Percentiles rank a stretch among this genome's conserved stretches.
phyloP scores from a whole-genome alignment of 208 protist species.

The Trypanosoma brucei region DNA sequence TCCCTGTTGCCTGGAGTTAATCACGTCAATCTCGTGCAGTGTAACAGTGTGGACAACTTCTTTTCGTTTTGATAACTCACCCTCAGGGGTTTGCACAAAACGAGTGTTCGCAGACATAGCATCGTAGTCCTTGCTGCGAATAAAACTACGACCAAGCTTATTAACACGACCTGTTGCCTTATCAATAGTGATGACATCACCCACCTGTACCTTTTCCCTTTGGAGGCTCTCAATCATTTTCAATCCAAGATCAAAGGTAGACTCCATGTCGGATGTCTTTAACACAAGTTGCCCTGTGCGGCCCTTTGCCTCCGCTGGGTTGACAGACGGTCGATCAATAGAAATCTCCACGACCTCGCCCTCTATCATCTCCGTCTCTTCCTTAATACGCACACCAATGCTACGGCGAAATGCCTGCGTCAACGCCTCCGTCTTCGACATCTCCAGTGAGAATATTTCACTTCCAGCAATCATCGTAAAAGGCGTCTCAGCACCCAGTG shows the following conservation, averaged over 20 bases:
- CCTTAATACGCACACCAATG: slow-evolving; percentile 99
- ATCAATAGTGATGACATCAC: slow-evolving; percentile 99
- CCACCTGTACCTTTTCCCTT: slow-evolving; percentile 98
- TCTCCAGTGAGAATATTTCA: slow-evolving; percentile 99
- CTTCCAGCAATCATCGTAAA: slow-evolving; percentile 99
- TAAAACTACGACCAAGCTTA: slow-evolving; percentile 97
- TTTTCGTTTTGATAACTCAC: slow-evolving; percentile 99
- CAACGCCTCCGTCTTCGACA: slow-evolving; percentile 99
- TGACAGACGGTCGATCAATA: slow-evolving; percentile 95
- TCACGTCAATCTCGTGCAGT: slow-evolving; percentile 99
- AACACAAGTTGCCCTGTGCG: slow-evolving; percentile 99
- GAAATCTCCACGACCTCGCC: slow-evolving; percentile 99
- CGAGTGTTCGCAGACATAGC: slow-evolving; percentile 90
- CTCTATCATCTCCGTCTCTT: slow-evolving; percentile 99
- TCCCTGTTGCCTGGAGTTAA: slow-evolving; percentile 98
- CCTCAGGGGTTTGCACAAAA: slow-evolving; percentile 97
- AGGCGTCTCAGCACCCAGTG: slow-evolving; percentile 96
- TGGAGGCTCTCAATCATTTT: slow-evolving; percentile 99
- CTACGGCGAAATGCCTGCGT: slow-evolving; percentile 98
- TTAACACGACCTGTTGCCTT: slow-evolving; percentile 98
- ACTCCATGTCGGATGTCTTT: slow-evolving; percentile 99
- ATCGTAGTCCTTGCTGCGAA: slow-evolving; percentile 96
- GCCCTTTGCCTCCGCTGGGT: slow-evolving; percentile 80
- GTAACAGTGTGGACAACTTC: slow-evolving; percentile 99
- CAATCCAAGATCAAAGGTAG: slow-evolving; percentile 98